Evolutionary conservation across 345 rosid species (phyloP), one percentile per base, ranked within the genome.

Genomic region (Sonneratia alba): DNA sequence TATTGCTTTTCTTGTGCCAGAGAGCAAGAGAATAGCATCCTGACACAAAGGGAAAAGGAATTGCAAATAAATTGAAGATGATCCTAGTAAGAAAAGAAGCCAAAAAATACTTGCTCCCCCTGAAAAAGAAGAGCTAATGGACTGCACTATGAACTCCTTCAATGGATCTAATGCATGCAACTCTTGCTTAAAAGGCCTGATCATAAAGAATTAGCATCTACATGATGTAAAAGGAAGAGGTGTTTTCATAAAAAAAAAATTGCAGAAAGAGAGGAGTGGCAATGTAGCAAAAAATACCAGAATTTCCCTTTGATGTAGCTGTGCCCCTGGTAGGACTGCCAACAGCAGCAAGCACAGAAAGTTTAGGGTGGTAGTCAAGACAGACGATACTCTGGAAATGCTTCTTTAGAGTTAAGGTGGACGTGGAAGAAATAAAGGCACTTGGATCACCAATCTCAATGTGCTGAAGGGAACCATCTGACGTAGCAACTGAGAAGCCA

Each of bases 361-460:
- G 82, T 63, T 85, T 81, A 12, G 85, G 88, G 79, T 77, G 79
- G 87, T 87, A 90, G 81, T 88, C 92, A 67, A 83, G 80, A 85
- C 97, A 95, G 80, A 85, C 81, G 81, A 85, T 85, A 74, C 86
- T 79, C 45, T 94, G 96, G 81, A 87, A 88, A 69, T 84, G 85
- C 78, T 81, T 82, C 79, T 78, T 84, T 43, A 76, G 70, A 67
- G 85, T 71, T 69, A 79, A 82, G 57, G 76, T 66, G 51, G 69
- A 74, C 65, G 74, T 64, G 14, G 88, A 82, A 74, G 86, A 79
- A 79, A 83, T 80, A 70, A 91, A 86, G 71, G 87, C 83, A 75
- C 84, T 78, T 71, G 91, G 87, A 75, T 88, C 91, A 81, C 92
- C 83, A 71, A 87, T 81, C 83, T 92, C 97, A 51, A 87, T 79